Evolutionary conservation across 768 basidiomycete genomes (phyloP), one percentile per base, ranked within the genome.

Genomic region (Podaxis mareebaensis): DNA sequence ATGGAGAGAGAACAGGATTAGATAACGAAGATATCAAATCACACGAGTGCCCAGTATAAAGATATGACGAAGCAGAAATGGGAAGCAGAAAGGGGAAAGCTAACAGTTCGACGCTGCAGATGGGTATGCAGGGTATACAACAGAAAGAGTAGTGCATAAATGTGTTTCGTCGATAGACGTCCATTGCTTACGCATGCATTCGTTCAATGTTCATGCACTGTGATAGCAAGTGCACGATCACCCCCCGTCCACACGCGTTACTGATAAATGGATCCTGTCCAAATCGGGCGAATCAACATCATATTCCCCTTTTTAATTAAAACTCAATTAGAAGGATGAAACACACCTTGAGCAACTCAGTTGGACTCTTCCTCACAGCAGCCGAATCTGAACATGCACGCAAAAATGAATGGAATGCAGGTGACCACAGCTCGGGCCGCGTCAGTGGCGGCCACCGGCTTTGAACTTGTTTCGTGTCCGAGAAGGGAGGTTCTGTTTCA

Each of bases 391-490:
- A 90, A 69, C 90, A 92, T 57, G 83, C 71, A 42, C 76, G 78
- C 67, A 93, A 73, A 73, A 93, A 92, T 24, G 91, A 88, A 69
- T 90, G 89, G 70, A 92, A 90, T 39, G 82, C 77, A 52, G 84
- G 84, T 54, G 90, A 88, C 69, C 83, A 90, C 10, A 84, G 73
- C 53, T 86, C 81, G 7, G 88, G 84, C 20, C 84, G 79, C 36
- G 75, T 72, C 39, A 93, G 70, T 20, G 85, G 76, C 5, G 91
- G 91, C 86, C 88, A 91, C 3, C 86, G 83, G 26, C 86, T 80
- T 6, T 79, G 81, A 11, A 91, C 70, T 63, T 84, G 79, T 58
- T 85, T 81, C 0, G 83, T 77, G 60, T 85, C 81, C 3, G 83
- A 79, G 70, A 93, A 93, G 0, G 92, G 92, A 4, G 92, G 92